Percentiles rank a stretch among this genome's conserved stretches.
phyloP scores from a whole-genome alignment of 2,329 filamentous ascomycete species.

The Biscogniauxia marginata region DNA sequence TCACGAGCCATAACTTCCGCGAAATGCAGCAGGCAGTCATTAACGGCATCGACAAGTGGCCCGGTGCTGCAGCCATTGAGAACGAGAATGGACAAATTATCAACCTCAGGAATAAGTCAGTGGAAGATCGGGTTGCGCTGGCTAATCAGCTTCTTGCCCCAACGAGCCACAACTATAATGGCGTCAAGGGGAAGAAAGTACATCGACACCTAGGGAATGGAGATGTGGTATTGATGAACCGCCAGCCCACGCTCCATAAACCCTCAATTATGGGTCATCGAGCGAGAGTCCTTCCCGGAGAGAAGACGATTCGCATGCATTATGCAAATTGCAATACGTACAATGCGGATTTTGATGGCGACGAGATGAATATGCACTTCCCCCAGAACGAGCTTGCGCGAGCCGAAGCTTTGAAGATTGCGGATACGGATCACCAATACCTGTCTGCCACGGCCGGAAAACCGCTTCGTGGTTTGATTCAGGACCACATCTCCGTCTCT shows the following conservation, averaged over 20 bases:
- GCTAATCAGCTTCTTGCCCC: constrained; percentile 92
- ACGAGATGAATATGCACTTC: constrained; percentile 99
- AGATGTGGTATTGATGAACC: constrained; percentile 97
- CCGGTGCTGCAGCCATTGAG: constrained; percentile 90
- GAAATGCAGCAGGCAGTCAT: constrained; percentile 95
- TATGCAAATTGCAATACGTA: constrained; percentile 99
- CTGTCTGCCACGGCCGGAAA: constrained; percentile 91
- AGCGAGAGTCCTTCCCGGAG: constrained; percentile 85
- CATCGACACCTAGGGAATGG: constrained; percentile 94
- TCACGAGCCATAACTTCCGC: constrained; percentile 95
- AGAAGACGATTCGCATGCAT: constrained; percentile 98
- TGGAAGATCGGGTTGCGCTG: constrained; percentile 82
- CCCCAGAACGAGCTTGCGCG: constrained; percentile 94
- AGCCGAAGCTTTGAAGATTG: constrained; percentile 88
- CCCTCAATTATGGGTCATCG: constrained; percentile 99
- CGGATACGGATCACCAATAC: constrained; percentile 97
- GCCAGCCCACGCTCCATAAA: constrained; percentile 95
- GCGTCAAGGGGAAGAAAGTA: constrained; percentile 89
- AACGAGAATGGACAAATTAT: constrained; percentile 93
- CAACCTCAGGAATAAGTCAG: constrained; percentile 80
- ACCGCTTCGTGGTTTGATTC: constrained; percentile 90
- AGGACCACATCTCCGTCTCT: constrained; percentile 96
- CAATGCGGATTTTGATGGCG: constrained; percentile 98
- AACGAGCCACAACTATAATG: constrained; percentile 70
- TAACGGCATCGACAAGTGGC: constrained; percentile 91